phyloP scores from a whole-genome alignment of 352 stramenopile species.

The Blastocystis sp. region DNA sequence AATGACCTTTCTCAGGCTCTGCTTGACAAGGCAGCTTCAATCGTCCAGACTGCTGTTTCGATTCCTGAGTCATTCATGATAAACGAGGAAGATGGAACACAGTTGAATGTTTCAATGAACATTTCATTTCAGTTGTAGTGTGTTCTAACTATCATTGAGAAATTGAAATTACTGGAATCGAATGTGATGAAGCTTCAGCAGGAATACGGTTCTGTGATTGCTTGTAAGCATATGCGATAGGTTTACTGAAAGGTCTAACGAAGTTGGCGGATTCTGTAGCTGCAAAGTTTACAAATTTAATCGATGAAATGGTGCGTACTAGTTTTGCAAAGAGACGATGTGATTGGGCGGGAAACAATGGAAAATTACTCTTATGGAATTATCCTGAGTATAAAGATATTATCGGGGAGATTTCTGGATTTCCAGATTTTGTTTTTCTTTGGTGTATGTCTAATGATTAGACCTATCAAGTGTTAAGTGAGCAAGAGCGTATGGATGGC shows the following conservation, averaged over 20 bases:
- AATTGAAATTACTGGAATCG: neutral
- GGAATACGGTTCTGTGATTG: neutral
- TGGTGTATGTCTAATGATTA: neutral
- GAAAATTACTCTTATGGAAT: neutral
- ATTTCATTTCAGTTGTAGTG: neutral
- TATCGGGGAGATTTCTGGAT: neutral
- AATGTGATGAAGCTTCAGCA: neutral
- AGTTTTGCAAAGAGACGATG: conserved; percentile 45
- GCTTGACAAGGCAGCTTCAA: neutral
- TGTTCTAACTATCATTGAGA: neutral
- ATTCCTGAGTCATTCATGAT: conserved; percentile 18
- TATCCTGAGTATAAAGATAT: neutral
- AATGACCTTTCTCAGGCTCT: neutral
- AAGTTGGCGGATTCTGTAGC: neutral
- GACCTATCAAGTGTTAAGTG: neutral
- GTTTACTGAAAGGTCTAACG: neutral
- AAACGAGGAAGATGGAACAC: neutral
- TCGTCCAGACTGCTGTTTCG: neutral
- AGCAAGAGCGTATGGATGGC: neutral
- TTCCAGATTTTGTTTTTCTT: neutral
- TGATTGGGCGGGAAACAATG: neutral
- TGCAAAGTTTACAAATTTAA: conserved; percentile 39
- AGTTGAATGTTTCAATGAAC: neutral
- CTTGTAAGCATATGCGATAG: neutral
- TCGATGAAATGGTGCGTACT: conserved; percentile 28